Evolutionary conservation across 352 stramenopile species (phyloP), one percentile per base, ranked within the genome.

Genomic region (Phytophthora gonapodyides): DNA sequence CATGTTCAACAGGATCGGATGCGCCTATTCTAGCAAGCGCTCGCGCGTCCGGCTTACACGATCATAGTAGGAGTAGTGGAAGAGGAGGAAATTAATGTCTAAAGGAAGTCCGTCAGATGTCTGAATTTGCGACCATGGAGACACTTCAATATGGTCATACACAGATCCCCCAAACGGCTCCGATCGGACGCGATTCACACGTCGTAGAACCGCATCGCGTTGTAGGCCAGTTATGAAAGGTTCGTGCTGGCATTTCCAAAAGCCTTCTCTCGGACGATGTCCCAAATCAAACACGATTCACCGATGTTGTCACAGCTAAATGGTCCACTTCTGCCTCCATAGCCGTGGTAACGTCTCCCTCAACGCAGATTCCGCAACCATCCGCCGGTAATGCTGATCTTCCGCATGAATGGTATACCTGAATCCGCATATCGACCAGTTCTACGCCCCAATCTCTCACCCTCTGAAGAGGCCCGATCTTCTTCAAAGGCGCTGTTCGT

Each of bases 51-150:
- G 4, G 8, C 7, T 51, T n/a, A 17, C 10, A 4, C 37, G 34
- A 11, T 55, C 54, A 16, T 44, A 55, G 7, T 62, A 62, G 6
- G 54, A 62, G 30, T 49, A 42, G n/a, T 55, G 54, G 24, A 62
- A 62, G 12, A 52, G 16, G 5, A 33, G 19, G 31, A 41, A 52
- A 52, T 40, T 52, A n/a, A n/a, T 30, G 11, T 42, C 1, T 1
- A 27, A 19, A 50, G 27, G 9, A 6, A 27, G 3, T 5, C 43
- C 43, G 24, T 37, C 15, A 19, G 17, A 19, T 9, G 34, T 50
- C 10, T 36, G 24, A 34, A 50, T 12, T 37, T 50, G 43, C 17
- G 24, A 36, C 43, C 43, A 36, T 17, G 43, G 43, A 50, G 43
- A 15, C 12, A n/a, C 21, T 36, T 48, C 21, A 37, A 50, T 19